Base-by-base conservation (phyloP, 805 yeast species). In the Monosporozyma siamensis region DNA sequence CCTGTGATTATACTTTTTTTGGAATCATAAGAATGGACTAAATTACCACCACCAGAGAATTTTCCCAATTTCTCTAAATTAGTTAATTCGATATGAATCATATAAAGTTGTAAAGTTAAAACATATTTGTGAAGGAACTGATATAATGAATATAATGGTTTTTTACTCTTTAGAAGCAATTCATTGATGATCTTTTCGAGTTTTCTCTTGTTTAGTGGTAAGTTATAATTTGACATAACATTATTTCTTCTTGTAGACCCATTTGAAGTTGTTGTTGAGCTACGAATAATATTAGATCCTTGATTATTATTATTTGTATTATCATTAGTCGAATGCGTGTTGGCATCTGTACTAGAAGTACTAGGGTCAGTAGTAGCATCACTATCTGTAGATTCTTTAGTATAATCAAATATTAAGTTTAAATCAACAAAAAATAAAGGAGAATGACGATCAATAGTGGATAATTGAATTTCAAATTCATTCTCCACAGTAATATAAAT, bases 371-470 rank as follows among this genome's bases (percentile, higher is more conserved):
- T 17, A 6, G 15, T n/a, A 22, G 14, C 20, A 10, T 40, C 30
- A 32, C 41, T 39, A 29, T 48, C 48, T 18, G 47, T 45, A 29
- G n/a, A n/a, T n/a, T 20, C 39, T 3, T 27, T 27, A 6, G 34
- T n/a, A 26, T 34, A 32, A 24, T 45, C 41, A 52, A 82, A 80
- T 18, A 73, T 65, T 43, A 88, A 74, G 43, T 76, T 71, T 61
- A 88, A 82, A 57, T 85, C 90, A 17, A 90, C 82, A 46, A 87
- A 70, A 55, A 80, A 84, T 52, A 83, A 80, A 12, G 87, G 87
- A 0, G 87, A 75, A 30, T 69, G 67, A 20, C 78, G 78, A 52
- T 77, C 80, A 5, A 79, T 79, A 29, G 86, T 78, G 0, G 92
- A 84, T n/a, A 89, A 69, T 20, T 88, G 85, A 12, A 87, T 72